Evolutionary conservation across 805 yeast genomes (phyloP).

Genomic region (Cyberlindnera euphorbiiphila): DNA sequence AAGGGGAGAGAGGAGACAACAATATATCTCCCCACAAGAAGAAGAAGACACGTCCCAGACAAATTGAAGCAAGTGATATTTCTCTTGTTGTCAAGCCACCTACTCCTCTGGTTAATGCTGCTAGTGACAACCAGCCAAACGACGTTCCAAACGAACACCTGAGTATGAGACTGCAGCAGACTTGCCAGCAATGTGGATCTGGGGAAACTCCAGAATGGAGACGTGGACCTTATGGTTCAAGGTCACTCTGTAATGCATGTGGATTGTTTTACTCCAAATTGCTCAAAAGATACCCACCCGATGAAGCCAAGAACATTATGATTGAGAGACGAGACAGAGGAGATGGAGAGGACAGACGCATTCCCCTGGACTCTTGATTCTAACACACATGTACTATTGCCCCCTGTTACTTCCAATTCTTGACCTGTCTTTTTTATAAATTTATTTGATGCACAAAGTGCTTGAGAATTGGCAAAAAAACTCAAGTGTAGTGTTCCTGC

Average conservation of each 20-base stretch:
- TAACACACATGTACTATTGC: too few relatives aligned
- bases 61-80: slow-evolving; percentile 6
- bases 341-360: slow-evolving; percentile 27
- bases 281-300: slow-evolving; percentile 42
- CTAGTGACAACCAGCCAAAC: slow-evolving; percentile 1
- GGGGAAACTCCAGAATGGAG: slow-evolving; percentile 90
- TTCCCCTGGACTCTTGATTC: slow-evolving; percentile 19
- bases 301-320: slow-evolving; percentile 28
- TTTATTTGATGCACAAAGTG: too few relatives aligned
- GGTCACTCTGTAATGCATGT: slow-evolving; percentile 89
- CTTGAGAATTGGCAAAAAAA: too few relatives aligned
- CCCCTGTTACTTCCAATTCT: too few relatives aligned
- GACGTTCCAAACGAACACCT: slow-evolving; percentile 5
- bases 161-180: slow-evolving; percentile 13
- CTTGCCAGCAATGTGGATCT: slow-evolving; percentile 70
- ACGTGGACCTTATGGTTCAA: slow-evolving; percentile 78
- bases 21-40: slow-evolving; percentile 5
- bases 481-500: slow-evolving; percentile 14
- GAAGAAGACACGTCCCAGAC: slow-evolving; percentile 3
- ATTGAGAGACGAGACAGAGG: slow-evolving; percentile 23
- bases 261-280: slow-evolving; percentile 73
- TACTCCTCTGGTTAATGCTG: slow-evolving; percentile 11
- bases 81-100: slow-evolving; percentile 23
- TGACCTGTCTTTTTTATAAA: too few relatives aligned
- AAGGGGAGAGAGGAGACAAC: neutral